Conservation (phyloP, 208 protist species). For the Trypanosoma congolense region DNA sequence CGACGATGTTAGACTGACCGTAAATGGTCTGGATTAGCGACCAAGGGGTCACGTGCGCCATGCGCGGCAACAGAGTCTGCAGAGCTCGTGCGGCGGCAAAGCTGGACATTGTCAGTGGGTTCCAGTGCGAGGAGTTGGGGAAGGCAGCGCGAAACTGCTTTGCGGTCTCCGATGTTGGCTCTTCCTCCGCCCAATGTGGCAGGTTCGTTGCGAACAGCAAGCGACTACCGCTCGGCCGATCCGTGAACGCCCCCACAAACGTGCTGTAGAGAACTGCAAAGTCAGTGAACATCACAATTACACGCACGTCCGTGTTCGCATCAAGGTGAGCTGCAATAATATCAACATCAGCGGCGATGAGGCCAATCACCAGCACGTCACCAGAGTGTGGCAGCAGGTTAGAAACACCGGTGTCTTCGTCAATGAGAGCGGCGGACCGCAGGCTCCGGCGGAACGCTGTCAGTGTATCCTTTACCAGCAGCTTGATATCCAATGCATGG, state of each 20-base stretch:
- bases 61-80: constrained; percentile 11
- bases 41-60: constrained; percentile 17
- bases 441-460: constrained; percentile 8
- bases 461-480: background rate
- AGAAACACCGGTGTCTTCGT: background rate
- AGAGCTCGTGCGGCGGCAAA: constrained; percentile 13
- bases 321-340: constrained; percentile 19
- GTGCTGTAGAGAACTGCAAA: constrained; percentile 27
- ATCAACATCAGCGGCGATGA: constrained; percentile 14
- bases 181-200: constrained; percentile 40
- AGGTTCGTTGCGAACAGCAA: constrained; percentile 38
- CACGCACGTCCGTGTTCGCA: constrained; percentile 7
- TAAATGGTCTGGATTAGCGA: constrained; percentile 24
- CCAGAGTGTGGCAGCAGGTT: background rate
- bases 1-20: constrained; percentile 5
- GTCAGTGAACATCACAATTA: constrained; percentile 32
- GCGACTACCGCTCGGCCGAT: constrained; percentile 7
- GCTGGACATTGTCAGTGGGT: constrained; percentile 8
- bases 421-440: background rate
- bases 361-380: constrained; percentile 18
- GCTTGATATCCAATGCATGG: background rate
- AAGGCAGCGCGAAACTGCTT: constrained; percentile 13
- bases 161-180: constrained; percentile 8
- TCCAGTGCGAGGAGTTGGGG: constrained; percentile 3
- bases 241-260: constrained; percentile 21